A percentile compares a stretch with the other conserved stretches of the same genome.
These are phyloP conservation scores for Boletus sensibilis DNA, from an alignment of 768 basidiomycete species.

Conservation along the genomic window DNA sequence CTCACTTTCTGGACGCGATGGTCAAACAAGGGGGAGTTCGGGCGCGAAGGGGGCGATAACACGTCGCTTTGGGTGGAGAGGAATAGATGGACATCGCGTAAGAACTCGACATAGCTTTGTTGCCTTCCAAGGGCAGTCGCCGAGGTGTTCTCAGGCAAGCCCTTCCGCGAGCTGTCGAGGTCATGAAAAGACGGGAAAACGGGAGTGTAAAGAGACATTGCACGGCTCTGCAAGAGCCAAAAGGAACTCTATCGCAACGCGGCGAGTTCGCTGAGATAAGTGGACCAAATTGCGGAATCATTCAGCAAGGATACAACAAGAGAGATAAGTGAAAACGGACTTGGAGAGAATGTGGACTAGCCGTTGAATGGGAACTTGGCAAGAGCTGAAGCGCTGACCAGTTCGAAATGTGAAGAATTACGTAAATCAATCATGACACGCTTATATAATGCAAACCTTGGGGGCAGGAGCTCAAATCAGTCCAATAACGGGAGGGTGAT, in stretches of 20 bases:
- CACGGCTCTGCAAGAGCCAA: background rate
- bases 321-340: slow-evolving; percentile 1
- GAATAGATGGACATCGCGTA: slow-evolving; percentile 34
- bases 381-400: no score
- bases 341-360: background rate
- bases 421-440: background rate
- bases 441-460: slow-evolving; percentile 11
- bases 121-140: slow-evolving; percentile 3
- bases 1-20: slow-evolving; percentile 33
- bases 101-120: slow-evolving; percentile 23
- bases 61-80: slow-evolving; percentile 33
- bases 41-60: slow-evolving; percentile 36
- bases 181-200: slow-evolving; percentile 29
- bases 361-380: background rate
- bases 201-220: slow-evolving; percentile 37
- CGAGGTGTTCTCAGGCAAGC: background rate
- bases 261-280: background rate
- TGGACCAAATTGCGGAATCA: background rate
- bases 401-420: no score
- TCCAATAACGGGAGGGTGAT: background rate
- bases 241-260: background rate
- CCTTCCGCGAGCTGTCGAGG: slow-evolving; percentile 4
- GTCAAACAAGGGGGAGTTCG: slow-evolving; percentile 32
- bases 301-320: background rate
- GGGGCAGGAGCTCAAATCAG: background rate